Evolutionary conservation across 2,329 filamentous ascomycete genomes (phyloP).

Genomic region (Colletotrichum falcatum): DNA sequence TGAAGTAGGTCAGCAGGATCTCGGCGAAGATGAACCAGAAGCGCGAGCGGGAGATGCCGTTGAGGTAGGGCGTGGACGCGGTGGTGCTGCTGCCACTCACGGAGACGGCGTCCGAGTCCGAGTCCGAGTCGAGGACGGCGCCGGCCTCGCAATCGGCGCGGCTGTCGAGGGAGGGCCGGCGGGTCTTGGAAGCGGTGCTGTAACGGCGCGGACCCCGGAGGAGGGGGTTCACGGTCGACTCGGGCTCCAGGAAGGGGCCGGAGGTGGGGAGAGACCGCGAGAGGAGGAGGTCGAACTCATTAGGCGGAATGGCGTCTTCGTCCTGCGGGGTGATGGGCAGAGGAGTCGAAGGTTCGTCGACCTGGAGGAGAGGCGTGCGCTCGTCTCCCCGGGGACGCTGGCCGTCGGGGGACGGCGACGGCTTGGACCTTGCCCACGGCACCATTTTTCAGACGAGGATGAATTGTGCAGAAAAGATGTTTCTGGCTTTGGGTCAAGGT

Average conservation of each 20-base stretch:
- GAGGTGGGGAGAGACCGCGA: constrained; percentile 55
- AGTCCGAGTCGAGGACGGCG: constrained; percentile 2
- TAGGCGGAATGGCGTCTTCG: constrained; percentile 47
- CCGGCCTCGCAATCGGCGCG: constrained; percentile 21
- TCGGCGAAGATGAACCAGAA: constrained; percentile 74
- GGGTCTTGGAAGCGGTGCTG: constrained; percentile 40
- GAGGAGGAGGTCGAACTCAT: constrained; percentile 53
- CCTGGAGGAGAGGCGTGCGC: constrained; percentile 30
- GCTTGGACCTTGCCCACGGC: background rate
- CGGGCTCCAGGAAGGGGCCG: constrained; percentile 55
- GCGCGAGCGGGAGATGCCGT: constrained; percentile 58
- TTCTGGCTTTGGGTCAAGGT: background rate
- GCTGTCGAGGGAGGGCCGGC: constrained; percentile 27
- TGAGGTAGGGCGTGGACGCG: constrained; percentile 52
- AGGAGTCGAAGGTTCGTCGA: constrained; percentile 27
- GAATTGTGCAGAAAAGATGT: background rate
- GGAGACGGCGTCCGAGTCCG: constrained; percentile 20
- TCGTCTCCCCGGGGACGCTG: constrained; percentile 3
- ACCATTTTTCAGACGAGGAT: constrained; percentile 1
- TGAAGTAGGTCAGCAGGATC: constrained; percentile 68
- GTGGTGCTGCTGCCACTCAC: constrained; percentile 20
- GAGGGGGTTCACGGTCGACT: constrained; percentile 55
- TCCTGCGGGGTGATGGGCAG: constrained; percentile 40
- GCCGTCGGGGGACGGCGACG: constrained; percentile 5
- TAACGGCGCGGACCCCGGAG: constrained; percentile 51